These are phyloP conservation scores for Aspergillus ochraceoroseus DNA, from an alignment of 2,329 filamentous ascomycete species.

Conservation along the genomic window DNA sequence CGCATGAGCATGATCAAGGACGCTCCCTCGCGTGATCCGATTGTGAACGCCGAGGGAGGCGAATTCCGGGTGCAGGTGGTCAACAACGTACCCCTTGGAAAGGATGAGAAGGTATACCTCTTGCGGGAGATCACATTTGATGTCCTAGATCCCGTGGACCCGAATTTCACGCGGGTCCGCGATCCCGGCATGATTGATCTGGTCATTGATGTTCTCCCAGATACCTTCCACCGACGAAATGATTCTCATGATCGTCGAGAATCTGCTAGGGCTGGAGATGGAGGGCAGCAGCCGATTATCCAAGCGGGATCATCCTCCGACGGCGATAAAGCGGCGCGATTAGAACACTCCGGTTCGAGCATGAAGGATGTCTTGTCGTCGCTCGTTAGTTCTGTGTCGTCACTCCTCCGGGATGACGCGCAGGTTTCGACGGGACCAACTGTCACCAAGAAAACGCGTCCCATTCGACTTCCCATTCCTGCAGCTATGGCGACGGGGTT, in stretches of 20 bases:
- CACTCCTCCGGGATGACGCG: conserved; percentile 45
- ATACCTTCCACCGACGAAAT: conserved; percentile 32
- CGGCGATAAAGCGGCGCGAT: conserved; percentile 23
- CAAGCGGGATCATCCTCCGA: conserved; percentile 22
- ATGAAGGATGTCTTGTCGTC: conserved; percentile 44
- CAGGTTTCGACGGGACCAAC: conserved; percentile 27
- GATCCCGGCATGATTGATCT: conserved; percentile 70
- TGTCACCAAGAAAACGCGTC: conserved; percentile 28
- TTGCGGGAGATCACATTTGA: conserved; percentile 69
- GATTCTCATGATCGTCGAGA: conserved; percentile 29
- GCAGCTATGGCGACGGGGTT: conserved; percentile 49
- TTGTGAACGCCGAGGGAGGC: conserved; percentile 24
- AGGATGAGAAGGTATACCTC: conserved; percentile 81
- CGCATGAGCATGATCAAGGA: conserved; percentile 50
- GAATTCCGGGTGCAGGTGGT: conserved; percentile 65
- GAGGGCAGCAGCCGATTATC: conserved; percentile 20
- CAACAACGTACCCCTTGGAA: conserved; percentile 73
- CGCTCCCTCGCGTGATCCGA: conserved; percentile 28
- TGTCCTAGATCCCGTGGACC: conserved; percentile 61
- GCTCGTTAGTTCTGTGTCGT: conserved; percentile 49
- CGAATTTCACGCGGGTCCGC: conserved; percentile 73
- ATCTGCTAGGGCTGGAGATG: conserved; percentile 22
- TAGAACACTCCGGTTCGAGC: conserved; percentile 32
- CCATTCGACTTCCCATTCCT: conserved; percentile 42
- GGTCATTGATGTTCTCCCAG: conserved; percentile 55